Base-by-base conservation (phyloP, 495 filamentous ascomycete genomes). In the Aspergillus coremiiformis region DNA sequence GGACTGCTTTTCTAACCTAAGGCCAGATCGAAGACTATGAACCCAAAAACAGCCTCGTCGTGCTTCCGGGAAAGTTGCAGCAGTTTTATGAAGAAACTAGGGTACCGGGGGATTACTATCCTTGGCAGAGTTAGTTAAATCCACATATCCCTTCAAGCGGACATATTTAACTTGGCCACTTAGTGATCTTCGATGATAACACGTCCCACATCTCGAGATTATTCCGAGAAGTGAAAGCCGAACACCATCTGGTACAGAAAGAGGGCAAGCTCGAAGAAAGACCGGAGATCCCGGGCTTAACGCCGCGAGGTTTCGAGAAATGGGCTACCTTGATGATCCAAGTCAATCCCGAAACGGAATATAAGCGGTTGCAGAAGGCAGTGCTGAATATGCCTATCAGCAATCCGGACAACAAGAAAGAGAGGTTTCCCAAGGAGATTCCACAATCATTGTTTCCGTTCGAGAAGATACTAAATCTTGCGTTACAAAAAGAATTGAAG, bases 221-320 rank as follows among this genome's bases (percentile, higher is more conserved):
- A 47, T 95, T 89, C 63, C 78, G 83, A 42, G 85, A 86, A 32
- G 73, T 95, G 11, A 77, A 78, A 19, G 90, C 85, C 56, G 78
- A 92, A 57, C 89, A 95, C 61, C 86, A 91, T 66, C 78, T 95
- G 11, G 78, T 95, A 1, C 91, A 90, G 54, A 68, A 75, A 14
- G 32, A 35, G 32, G 14, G n/a, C 20, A 71, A 77, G 26, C 58
- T 76, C 14, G 72, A 74, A 11, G 74, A 80, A 43, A 67, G 75
- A 48, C 89, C 91, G 4, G 78, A 78, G 39, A 77, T 89, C 27
- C 91, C 91, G 2, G 85, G 79, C 12, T 73, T 96, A 14, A 95
- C 91, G 1, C 85, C 87, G 2, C 59, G 74, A 24, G 92, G 92
- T 3, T 97, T 95, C 64, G 77, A 85, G 52, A 69, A 69, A 48